Evolutionary conservation across 2,329 filamentous ascomycete genomes (phyloP).

Genomic region (Cladosporium sp.): DNA sequence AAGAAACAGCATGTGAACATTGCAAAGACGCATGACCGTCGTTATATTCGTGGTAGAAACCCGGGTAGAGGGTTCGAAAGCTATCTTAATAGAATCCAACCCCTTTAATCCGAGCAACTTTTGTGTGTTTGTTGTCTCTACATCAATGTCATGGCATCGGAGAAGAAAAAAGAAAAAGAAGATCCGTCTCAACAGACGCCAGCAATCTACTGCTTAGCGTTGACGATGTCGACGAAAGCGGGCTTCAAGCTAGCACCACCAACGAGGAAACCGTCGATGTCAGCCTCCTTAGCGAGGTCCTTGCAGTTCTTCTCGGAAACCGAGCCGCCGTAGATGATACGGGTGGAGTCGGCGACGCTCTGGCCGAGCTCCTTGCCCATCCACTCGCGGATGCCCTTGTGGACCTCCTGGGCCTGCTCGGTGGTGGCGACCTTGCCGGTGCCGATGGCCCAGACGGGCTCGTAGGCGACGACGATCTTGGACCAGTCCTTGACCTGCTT

Average conservation of each 20-base stretch:
- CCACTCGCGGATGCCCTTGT: constrained; percentile 88
- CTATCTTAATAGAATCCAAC: no score
- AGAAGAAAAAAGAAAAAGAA: no score
- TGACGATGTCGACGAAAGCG: constrained; percentile 74
- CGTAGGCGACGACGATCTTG: constrained; percentile 95
- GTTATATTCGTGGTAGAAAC: constrained; percentile 11
- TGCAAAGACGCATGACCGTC: constrained; percentile 7
- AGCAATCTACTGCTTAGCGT: constrained; percentile 43
- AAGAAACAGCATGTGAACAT: background rate
- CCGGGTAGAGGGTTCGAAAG: no score
- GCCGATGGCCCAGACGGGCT: constrained; percentile 93
- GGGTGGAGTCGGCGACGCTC: constrained; percentile 77
- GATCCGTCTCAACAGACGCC: background rate
- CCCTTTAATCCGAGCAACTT: no score
- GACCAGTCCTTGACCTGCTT: constrained; percentile 81
- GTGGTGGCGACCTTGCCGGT: constrained; percentile 91
- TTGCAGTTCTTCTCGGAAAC: constrained; percentile 98
- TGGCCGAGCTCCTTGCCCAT: constrained; percentile 69
- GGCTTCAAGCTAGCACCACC: constrained; percentile 96
- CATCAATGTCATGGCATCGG: constrained; percentile 5
- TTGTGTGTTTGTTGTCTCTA: background rate
- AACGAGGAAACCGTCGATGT: constrained; percentile 98
- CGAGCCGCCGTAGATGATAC: constrained; percentile 94
- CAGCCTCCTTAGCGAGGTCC: constrained; percentile 84
- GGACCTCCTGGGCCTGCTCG: constrained; percentile 89